These are phyloP conservation scores for Pseudopithomyces maydicus DNA, from an alignment of 2,329 filamentous ascomycete genomes.

Conservation along the genomic window DNA sequence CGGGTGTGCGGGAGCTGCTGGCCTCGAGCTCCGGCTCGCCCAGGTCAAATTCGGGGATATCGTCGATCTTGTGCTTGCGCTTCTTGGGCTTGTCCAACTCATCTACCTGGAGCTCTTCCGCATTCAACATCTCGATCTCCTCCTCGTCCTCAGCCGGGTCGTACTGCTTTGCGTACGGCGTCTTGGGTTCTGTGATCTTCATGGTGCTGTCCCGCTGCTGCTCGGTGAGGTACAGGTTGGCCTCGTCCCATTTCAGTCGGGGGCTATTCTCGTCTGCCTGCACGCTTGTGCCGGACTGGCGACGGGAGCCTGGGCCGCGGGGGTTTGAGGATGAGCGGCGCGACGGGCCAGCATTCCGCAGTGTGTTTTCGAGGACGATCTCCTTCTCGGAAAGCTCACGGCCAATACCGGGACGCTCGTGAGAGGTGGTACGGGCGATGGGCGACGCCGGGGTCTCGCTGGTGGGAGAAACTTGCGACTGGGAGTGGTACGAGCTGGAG, in stretches of 20 bases:
- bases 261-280: slow-evolving; percentile 66
- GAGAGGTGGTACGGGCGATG: slow-evolving; percentile 37
- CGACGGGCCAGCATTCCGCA: slow-evolving; percentile 86
- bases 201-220: slow-evolving; percentile 94
- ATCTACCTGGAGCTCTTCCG: slow-evolving; percentile 71
- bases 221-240: slow-evolving; percentile 94
- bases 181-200: slow-evolving; percentile 99
- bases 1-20: slow-evolving; percentile 42
- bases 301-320: slow-evolving; percentile 70
- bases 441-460: slow-evolving; percentile 37
- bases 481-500: slow-evolving; percentile 67
- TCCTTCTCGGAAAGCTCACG: slow-evolving; percentile 76
- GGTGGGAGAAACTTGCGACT: slow-evolving; percentile 53
- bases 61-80: slow-evolving; percentile 61
- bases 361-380: slow-evolving; percentile 89
- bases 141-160: slow-evolving; percentile 87
- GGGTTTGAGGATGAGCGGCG: slow-evolving; percentile 80
- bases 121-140: slow-evolving; percentile 69
- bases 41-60: slow-evolving; percentile 89
- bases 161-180: slow-evolving; percentile 91
- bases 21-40: slow-evolving; percentile 79
- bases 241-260: slow-evolving; percentile 97
- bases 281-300: slow-evolving; percentile 64
- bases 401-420: slow-evolving; percentile 49
- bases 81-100: slow-evolving; percentile 64